Conservation (phyloP, 805 yeast species). For the Candida tallmaniae region DNA sequence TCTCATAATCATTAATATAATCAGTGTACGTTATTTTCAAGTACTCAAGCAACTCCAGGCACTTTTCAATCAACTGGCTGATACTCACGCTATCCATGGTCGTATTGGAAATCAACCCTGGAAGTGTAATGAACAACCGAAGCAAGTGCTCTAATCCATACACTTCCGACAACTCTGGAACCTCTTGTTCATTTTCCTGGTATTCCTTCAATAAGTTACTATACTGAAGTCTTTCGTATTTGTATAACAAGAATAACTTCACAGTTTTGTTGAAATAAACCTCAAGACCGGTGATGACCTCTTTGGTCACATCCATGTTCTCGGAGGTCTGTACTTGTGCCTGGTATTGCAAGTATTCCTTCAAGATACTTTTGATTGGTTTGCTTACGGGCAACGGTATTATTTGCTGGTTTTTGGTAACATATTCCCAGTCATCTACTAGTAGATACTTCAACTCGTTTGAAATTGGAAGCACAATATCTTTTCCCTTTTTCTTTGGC, state of each 20-base stretch:
- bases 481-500: conserved; percentile 29
- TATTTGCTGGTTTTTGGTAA: conserved; percentile 75
- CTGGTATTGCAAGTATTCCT: conserved; percentile 37
- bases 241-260: conserved; percentile 64
- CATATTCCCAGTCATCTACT: conserved; percentile 91
- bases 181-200: not conserved
- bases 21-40: conserved; percentile 40
- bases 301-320: conserved; percentile 43
- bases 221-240: conserved; percentile 75
- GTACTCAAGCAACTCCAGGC: conserved; percentile 52
- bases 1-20: conserved; percentile 33
- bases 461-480: conserved; percentile 57
- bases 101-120: conserved; percentile 77
- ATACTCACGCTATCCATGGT: conserved; percentile 76
- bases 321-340: conserved; percentile 4
- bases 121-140: conserved; percentile 71
- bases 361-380: conserved; percentile 51
- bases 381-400: conserved; percentile 59
- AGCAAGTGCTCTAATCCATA: conserved; percentile 84
- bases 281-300: conserved; percentile 65
- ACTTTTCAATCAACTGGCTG: conserved; percentile 47
- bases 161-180: conserved; percentile 27
- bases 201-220: conserved; percentile 42
- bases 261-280: conserved; percentile 71
- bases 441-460: conserved; percentile 62